Percentiles rank a stretch among this genome's conserved stretches.
Evolutionary conservation across 2,329 filamentous ascomycete genomes (phyloP).

Genomic region (Ascochyta fabae): DNA sequence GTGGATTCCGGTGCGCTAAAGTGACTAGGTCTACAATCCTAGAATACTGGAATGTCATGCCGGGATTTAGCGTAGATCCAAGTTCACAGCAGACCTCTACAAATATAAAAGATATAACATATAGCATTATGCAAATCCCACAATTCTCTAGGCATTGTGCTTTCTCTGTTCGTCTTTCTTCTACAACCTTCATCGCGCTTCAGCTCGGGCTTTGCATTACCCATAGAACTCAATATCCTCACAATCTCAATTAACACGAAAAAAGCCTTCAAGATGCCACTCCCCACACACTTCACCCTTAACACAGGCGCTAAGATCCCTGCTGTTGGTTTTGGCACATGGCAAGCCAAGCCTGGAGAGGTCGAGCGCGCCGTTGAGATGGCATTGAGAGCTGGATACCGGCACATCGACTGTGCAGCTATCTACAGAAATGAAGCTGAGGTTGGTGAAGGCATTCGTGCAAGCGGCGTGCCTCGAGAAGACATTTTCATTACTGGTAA

Average conservation of each 20-base stretch:
- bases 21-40: too few relatives aligned
- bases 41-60: too few relatives aligned
- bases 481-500: conserved; percentile 79
- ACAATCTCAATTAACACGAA: too few relatives aligned
- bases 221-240: too few relatives aligned
- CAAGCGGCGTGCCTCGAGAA: conserved; percentile 65
- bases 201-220: not conserved
- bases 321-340: conserved; percentile 76
- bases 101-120: too few relatives aligned
- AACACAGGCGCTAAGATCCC: conserved; percentile 77
- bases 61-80: too few relatives aligned
- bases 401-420: conserved; percentile 75
- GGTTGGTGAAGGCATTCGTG: conserved; percentile 73
- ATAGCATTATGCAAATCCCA: too few relatives aligned
- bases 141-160: too few relatives aligned
- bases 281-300: conserved; percentile 55
- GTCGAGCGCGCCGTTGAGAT: conserved; percentile 66
- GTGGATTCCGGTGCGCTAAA: too few relatives aligned
- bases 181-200: not conserved
- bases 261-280: conserved; percentile 18
- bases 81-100: too few relatives aligned
- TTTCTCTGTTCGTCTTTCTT: not conserved
- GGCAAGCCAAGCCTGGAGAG: conserved; percentile 73
- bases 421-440: conserved; percentile 79
- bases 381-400: conserved; percentile 71